Conservation (phyloP, 1,284 basidiomycete species). For the Baeospora myosura region DNA sequence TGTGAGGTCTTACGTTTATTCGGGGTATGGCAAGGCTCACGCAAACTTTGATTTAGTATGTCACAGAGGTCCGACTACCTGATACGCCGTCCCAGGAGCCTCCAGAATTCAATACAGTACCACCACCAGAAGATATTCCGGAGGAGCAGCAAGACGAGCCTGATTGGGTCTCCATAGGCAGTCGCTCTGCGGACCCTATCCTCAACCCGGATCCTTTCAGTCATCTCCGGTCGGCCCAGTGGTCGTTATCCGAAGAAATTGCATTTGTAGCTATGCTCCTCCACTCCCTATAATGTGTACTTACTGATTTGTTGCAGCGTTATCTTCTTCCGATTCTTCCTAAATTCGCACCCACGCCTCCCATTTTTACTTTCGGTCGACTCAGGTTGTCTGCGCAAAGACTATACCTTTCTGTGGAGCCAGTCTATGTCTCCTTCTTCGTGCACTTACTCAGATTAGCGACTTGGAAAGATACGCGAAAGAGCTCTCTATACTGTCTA, state of each 20-base stretch:
- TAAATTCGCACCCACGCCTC: constrained; percentile 25
- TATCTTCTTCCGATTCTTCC: constrained; percentile 42
- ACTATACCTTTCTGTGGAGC: constrained; percentile 45
- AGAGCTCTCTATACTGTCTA: constrained; percentile 41
- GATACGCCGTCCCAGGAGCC: too few relatives aligned
- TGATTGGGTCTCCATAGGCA: too few relatives aligned
- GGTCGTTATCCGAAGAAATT: constrained; percentile 29
- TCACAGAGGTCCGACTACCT: constrained; percentile 46
- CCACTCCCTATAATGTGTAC: constrained; percentile 6
- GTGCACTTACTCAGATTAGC: constrained; percentile 36
- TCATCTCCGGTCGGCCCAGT: constrained; percentile 1
- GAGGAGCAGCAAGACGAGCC: too few relatives aligned
- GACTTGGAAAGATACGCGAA: constrained; percentile 44
- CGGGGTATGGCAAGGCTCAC: background rate
- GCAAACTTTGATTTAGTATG: too few relatives aligned
- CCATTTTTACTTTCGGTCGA: constrained; percentile 46
- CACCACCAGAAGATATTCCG: too few relatives aligned
- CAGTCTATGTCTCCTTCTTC: constrained; percentile 42
- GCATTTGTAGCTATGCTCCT: constrained; percentile 32
- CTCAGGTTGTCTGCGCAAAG: constrained; percentile 46
- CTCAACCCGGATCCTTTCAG: too few relatives aligned
- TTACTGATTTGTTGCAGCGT: constrained; percentile 23
- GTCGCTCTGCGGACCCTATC: too few relatives aligned
- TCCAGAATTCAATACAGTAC: too few relatives aligned
- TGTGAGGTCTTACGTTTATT: constrained; percentile 27